Evolutionary conservation across 2,329 filamentous ascomycete species (phyloP), one percentile per base, ranked within the genome.

Genomic region (Capronia epimyces): DNA sequence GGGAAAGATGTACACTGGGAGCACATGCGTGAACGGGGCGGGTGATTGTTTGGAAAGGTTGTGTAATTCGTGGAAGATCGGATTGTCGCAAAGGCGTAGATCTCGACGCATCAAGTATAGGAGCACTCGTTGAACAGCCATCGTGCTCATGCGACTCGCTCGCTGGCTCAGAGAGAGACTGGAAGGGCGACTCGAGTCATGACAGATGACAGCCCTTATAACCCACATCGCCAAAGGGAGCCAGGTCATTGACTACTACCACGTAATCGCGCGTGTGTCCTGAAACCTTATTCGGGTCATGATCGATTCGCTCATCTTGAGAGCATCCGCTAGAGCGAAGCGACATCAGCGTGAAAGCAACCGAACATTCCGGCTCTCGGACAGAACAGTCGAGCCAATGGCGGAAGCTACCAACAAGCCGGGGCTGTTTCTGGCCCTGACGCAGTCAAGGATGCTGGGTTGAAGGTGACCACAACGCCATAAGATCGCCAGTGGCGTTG

Each of bases 81-180:
- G 86, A 62, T 90, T 90, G 67, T 91, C 87, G 22, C 79, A 74
- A 21, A 86, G 73, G 53, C 87, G 83, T 16, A 89, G 73, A 64
- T 91, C 87, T 59, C 83, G 80, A 39, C 86, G 80, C 29, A 90
- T 67, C 18, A 90, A 66, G 63, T 89, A 89, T 49, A 91, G 73
- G 45, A 89, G 70, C 20, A 87, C 73, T 37, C 69, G 71, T 3
- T 60, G 65, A 15, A 67, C 42, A 21, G 62, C 52, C 63, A 65
- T 53, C 37, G 8, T 39, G 25, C n/a, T 24, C 39, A 5, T n/a
- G 8, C 24, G 18, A 18, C 9, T 25, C 8, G 16, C 15, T 7
- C 9, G 39, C 39, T 10, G 6, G 15, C 3, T n/a, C 20, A 15
- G 8, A 25, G 39, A 25, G 8, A 16, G 13, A 3, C 29, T 32